A percentile compares a stretch with the other conserved stretches of the same genome.
Conservation (phyloP, 148 eudicot genomes). For the Gaultheria prostrata region DNA sequence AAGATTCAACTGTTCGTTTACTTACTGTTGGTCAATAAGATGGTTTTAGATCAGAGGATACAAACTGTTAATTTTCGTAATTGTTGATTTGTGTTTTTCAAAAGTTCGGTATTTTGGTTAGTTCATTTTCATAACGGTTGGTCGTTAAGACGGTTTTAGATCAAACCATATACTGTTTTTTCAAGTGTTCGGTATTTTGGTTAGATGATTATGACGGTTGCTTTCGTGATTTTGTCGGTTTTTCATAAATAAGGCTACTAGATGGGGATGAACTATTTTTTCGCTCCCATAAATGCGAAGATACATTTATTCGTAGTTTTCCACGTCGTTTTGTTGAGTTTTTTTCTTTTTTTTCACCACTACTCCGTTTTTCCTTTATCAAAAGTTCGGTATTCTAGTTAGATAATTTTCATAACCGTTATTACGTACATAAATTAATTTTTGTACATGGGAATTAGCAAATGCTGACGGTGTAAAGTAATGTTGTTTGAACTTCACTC, state of each 20-base stretch:
- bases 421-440: neutral
- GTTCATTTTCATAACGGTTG: neutral
- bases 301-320: neutral
- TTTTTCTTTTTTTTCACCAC: neutral
- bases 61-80: no score
- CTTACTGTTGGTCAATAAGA: no score
- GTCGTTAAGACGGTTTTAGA: neutral
- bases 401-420: neutral
- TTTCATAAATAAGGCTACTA: neutral
- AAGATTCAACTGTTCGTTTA: no score
- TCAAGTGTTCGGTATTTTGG: neutral
- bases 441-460: neutral
- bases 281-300: neutral
- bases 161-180: neutral
- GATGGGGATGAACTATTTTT: neutral
- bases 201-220: neutral
- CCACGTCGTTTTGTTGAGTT: neutral
- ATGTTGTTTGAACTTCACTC: neutral
- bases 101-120: neutral
- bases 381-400: neutral
- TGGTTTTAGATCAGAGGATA: no score
- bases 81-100: neutral
- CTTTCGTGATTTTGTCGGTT: neutral
- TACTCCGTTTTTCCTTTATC: neutral
- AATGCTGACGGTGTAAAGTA: neutral